Conservation (phyloP, 371 early-diverging fungal species). For the Batrachochytrium dendrobatidis region DNA sequence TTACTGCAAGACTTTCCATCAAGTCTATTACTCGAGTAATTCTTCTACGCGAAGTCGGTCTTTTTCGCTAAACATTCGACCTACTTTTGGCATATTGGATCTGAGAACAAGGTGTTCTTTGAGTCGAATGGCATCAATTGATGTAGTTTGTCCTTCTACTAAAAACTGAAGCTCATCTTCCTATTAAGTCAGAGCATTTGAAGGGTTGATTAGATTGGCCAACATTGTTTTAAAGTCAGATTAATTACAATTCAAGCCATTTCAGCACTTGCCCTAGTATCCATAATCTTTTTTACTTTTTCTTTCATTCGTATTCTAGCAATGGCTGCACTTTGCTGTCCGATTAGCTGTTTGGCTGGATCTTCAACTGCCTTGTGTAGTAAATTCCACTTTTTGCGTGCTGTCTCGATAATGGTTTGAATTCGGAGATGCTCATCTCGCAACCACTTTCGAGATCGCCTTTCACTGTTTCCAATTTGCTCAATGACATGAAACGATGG, state of each 20-base stretch:
- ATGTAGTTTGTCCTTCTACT: constrained; percentile 40
- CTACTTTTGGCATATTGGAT: constrained; percentile 14
- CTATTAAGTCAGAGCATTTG: constrained; percentile 14
- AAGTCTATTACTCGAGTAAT: constrained; percentile 14
- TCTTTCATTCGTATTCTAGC: neutral
- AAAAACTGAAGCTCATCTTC: constrained; percentile 37
- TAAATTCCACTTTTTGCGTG: constrained; percentile 11
- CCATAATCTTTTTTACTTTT: neutral
- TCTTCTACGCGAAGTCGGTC: constrained; percentile 36
- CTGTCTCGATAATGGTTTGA: neutral
- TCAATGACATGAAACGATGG: neutral
- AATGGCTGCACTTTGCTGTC: neutral
- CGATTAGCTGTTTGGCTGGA: neutral
- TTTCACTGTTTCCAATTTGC: constrained; percentile 9
- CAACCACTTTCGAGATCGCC: neutral
- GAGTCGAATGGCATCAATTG: constrained; percentile 42
- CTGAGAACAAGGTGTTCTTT: constrained; percentile 29
- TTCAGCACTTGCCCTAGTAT: neutral
- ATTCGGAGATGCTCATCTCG: constrained; percentile 7
- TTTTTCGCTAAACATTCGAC: constrained; percentile 21
- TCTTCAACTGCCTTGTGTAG: constrained; percentile 4
- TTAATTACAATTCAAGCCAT: neutral
- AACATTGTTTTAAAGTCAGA: neutral
- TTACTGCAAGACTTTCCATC: too few species aligned
- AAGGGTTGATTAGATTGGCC: neutral